Conservation (phyloP, 331 rosid genomes). For the Stylosanthes scabra region DNA sequence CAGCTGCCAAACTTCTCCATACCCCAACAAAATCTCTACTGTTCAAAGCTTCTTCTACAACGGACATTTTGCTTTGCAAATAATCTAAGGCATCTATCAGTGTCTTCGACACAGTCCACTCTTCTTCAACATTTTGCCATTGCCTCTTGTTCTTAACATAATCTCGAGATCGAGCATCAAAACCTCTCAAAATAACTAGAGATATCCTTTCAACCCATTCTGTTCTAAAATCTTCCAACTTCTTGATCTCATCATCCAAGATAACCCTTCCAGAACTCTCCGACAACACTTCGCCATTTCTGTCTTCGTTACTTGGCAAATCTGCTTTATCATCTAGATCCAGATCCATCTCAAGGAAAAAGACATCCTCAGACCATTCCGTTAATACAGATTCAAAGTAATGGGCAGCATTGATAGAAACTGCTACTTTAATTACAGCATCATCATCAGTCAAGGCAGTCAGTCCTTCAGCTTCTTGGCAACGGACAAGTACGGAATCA, state of each 20-base stretch:
- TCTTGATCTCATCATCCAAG: conserved; percentile 65
- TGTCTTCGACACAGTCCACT: conserved; percentile 79
- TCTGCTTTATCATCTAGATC: conserved; percentile 45
- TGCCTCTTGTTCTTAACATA: conserved; percentile 84
- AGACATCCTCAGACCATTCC: conserved; percentile 89
- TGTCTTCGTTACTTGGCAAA: conserved; percentile 34
- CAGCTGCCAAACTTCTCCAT: conserved; percentile 92
- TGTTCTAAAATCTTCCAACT: conserved; percentile 68
- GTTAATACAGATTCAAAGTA: conserved; percentile 73
- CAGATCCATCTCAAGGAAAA: conserved; percentile 80
- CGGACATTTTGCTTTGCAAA: conserved; percentile 66
- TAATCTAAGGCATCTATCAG: conserved; percentile 76
- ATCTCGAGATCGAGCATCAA: conserved; percentile 76
- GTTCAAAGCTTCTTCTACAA: conserved; percentile 70
- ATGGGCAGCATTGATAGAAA: conserved; percentile 81
- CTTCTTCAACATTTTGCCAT: conserved; percentile 83
- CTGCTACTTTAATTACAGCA: conserved; percentile 80
- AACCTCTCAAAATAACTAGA: conserved; percentile 82
- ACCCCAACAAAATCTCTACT: conserved; percentile 70
- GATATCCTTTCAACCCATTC: conserved; percentile 87
- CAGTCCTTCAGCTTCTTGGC: conserved; percentile 99
- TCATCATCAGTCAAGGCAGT: conserved; percentile 87
- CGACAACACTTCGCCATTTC: conserved; percentile 26
- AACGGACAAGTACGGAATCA: conserved; percentile 68
- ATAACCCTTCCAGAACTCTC: conserved; percentile 56